Evolutionary conservation across 306 rosid species (phyloP).

Genomic region (Betula pendula): DNA sequence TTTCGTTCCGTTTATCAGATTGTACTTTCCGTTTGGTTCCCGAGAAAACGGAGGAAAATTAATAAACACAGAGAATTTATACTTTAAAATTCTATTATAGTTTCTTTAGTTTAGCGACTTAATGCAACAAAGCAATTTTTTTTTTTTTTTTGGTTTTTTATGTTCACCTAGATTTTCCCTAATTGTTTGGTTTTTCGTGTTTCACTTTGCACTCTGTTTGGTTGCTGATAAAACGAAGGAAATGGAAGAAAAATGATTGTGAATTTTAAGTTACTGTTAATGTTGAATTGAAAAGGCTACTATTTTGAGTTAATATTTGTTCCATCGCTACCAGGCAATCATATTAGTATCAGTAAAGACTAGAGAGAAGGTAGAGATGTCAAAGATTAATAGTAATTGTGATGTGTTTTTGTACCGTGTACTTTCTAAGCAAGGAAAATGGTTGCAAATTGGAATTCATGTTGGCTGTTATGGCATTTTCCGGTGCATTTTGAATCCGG

Average conservation of each 20-base stretch:
- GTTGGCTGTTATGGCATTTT: not conserved
- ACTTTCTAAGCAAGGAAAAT: not conserved
- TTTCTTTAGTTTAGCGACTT: not conserved
- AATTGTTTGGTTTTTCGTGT: not conserved
- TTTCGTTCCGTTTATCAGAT: not conserved
- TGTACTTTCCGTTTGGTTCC: conserved; percentile 17
- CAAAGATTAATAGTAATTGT: not conserved
- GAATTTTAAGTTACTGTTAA: not conserved
- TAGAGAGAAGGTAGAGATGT: not conserved
- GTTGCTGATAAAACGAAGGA: not conserved
- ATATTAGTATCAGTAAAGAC: not conserved
- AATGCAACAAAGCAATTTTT: not conserved
- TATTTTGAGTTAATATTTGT: not conserved
- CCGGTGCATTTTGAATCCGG: not conserved
- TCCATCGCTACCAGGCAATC: not conserved
- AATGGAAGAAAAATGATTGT: not conserved
- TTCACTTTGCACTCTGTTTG: not conserved
- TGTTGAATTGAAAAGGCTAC: not conserved
- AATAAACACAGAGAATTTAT: not conserved
- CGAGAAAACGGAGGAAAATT: conserved; percentile 13
- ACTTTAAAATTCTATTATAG: not conserved
- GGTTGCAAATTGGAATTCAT: not conserved
- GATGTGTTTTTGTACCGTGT: not conserved
- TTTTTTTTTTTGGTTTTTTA: not conserved
- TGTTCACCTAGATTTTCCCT: not conserved